phyloP scores from a whole-genome alignment of 129 eudicot species.

The Tagetes erecta region DNA sequence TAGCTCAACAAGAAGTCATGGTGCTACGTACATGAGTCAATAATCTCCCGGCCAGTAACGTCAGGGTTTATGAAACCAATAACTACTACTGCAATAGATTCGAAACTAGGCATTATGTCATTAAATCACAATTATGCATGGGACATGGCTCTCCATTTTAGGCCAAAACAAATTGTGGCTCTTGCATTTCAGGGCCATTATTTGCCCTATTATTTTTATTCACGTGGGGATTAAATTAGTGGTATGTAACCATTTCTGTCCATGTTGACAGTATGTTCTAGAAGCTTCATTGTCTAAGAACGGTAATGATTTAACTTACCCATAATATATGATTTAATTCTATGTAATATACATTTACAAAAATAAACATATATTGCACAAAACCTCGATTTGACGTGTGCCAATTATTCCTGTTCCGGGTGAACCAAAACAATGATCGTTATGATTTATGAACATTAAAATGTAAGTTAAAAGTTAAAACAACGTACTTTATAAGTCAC shows the following conservation, averaged over 20 bases:
- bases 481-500: too few relatives aligned
- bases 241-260: neutral
- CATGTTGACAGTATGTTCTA: neutral
- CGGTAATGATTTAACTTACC: neutral
- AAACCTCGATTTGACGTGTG: too few relatives aligned
- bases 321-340: neutral
- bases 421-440: too few relatives aligned
- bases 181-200: neutral
- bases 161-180: neutral
- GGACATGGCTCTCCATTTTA: neutral
- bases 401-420: too few relatives aligned
- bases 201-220: neutral
- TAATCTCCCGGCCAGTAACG: neutral
- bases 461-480: too few relatives aligned
- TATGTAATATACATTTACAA: neutral
- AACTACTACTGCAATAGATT: too few relatives aligned
- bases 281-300: neutral
- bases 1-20: too few relatives aligned
- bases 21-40: too few relatives aligned
- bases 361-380: too few relatives aligned
- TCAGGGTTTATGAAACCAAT: neutral
- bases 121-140: too few relatives aligned
- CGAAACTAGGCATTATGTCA: too few relatives aligned
- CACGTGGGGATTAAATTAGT: neutral
- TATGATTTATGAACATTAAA: too few relatives aligned